Evolutionary conservation across 495 filamentous ascomycete species (phyloP).

Genomic region (Thermochaetoides thermophila): DNA sequence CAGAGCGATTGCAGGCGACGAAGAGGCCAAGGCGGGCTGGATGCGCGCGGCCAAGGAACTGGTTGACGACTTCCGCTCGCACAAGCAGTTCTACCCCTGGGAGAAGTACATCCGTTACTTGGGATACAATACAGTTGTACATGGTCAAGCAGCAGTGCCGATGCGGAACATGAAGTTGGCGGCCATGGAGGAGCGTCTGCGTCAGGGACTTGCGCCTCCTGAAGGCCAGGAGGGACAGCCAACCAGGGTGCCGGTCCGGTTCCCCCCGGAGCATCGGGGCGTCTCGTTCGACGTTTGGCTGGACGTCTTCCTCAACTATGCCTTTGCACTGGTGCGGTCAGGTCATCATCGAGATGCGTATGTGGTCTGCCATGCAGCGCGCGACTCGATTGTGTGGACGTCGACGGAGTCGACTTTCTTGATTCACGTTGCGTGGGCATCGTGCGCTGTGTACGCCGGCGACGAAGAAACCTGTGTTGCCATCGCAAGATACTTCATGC

Average conservation of each 20-base stretch:
- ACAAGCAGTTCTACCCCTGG: slow-evolving; percentile 62
- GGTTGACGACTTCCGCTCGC: slow-evolving; percentile 64
- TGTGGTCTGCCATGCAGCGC: slow-evolving; percentile 54
- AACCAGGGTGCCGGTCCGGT: slow-evolving; percentile 16
- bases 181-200: slow-evolving; percentile 52
- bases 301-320: slow-evolving; percentile 79
- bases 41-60: slow-evolving; percentile 60
- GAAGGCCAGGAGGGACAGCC: slow-evolving; percentile 12
- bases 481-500: slow-evolving; percentile 67
- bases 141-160: slow-evolving; percentile 28
- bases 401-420: slow-evolving; percentile 50
- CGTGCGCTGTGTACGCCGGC: slow-evolving; percentile 64
- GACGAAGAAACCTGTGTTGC: slow-evolving; percentile 67
- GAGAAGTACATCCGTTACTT: slow-evolving; percentile 55
- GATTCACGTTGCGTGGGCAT: slow-evolving; percentile 69
- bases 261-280: slow-evolving; percentile 54
- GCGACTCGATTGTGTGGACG: slow-evolving; percentile 66
- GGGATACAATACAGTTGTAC: slow-evolving; percentile 42
- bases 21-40: slow-evolving; percentile 46
- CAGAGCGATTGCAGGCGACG: slow-evolving; percentile 34
- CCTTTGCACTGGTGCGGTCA: slow-evolving; percentile 50
- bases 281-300: slow-evolving; percentile 75
- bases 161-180: slow-evolving; percentile 45
- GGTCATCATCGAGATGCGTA: slow-evolving; percentile 52
- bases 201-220: slow-evolving; percentile 31